phyloP scores from a whole-genome alignment of 371 early-diverging fungal species.

The Dinochytrium kinnereticum region DNA sequence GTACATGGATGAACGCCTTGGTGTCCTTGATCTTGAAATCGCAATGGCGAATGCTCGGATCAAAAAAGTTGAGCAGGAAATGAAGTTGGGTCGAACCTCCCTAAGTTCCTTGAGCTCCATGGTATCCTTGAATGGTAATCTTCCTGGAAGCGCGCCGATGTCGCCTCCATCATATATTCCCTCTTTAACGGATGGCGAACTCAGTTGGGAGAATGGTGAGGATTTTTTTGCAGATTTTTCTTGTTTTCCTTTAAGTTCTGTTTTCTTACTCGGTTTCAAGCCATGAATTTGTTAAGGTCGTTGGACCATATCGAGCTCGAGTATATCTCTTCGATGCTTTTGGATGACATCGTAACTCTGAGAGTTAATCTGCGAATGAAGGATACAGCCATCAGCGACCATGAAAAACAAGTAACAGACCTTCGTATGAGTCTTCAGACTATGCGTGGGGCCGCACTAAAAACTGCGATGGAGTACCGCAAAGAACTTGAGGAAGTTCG shows the following conservation, averaged over 20 bases:
- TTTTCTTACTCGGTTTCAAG: too few species aligned
- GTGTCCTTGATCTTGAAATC: conserved; percentile 83
- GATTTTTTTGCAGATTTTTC: background rate
- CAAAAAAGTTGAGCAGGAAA: conserved; percentile 50
- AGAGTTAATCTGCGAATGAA: conserved; percentile 68
- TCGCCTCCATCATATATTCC: conserved; percentile 18
- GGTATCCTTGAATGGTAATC: conserved; percentile 35
- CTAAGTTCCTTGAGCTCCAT: background rate
- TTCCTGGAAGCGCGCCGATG: conserved; percentile 50
- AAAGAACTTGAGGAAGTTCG: conserved; percentile 65
- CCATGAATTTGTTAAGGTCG: conserved; percentile 69
- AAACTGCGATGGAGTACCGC: conserved; percentile 79
- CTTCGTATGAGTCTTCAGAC: conserved; percentile 75
- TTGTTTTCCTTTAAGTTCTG: background rate
- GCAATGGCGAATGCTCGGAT: conserved; percentile 54
- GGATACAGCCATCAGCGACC: conserved; percentile 64
- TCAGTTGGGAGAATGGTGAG: conserved; percentile 64
- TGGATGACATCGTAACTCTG: conserved; percentile 77
- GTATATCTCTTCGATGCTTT: conserved; percentile 69
- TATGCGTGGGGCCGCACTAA: conserved; percentile 81
- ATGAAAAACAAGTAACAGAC: conserved; percentile 75
- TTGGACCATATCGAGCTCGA: conserved; percentile 73
- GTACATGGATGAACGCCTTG: conserved; percentile 83
- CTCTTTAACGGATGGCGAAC: conserved; percentile 30
- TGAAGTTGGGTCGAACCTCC: conserved; percentile 47